Percentiles rank a stretch among this genome's conserved stretches.
These are phyloP conservation scores for Akanthomyces lecanii DNA, from an alignment of 2,329 filamentous ascomycete genomes.

Conservation along the genomic window DNA sequence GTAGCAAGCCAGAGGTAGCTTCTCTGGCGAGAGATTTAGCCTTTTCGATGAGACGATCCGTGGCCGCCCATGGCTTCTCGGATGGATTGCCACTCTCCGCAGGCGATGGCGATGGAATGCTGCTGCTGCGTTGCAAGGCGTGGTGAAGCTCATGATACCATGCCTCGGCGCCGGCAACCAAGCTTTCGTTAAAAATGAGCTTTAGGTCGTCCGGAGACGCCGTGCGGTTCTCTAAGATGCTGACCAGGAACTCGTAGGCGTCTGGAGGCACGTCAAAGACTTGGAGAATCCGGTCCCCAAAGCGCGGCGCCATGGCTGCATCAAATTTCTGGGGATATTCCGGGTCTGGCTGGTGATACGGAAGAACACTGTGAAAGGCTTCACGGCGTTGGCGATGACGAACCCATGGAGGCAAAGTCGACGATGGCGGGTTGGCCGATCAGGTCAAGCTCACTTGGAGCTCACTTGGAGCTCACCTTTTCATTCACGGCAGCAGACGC, in stretches of 20 bases:
- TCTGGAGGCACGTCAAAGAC: slow-evolving; percentile 33
- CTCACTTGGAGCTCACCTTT: not conserved
- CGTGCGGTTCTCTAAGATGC: slow-evolving; percentile 26
- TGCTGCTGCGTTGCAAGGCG: too few species aligned
- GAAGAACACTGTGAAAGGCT: not conserved
- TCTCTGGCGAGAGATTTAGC: slow-evolving; percentile 28
- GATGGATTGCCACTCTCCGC: not conserved
- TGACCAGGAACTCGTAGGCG: slow-evolving; percentile 29
- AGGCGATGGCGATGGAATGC: too few species aligned
- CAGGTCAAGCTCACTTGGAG: slow-evolving; percentile 3
- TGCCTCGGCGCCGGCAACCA: slow-evolving; percentile 31
- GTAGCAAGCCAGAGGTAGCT: slow-evolving; percentile 18
- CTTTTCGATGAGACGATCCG: slow-evolving; percentile 25
- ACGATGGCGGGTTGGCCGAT: not conserved
- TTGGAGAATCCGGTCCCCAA: slow-evolving; percentile 26
- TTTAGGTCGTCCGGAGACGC: slow-evolving; percentile 27
- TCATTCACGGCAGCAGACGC: not conserved
- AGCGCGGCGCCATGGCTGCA: slow-evolving; percentile 13
- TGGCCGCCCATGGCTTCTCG: slow-evolving; percentile 3
- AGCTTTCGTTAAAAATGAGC: slow-evolving; percentile 28
- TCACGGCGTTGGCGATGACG: not conserved
- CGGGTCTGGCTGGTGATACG: not conserved
- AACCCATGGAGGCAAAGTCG: not conserved
- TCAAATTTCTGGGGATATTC: not conserved
- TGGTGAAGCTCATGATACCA: not conserved